These are phyloP conservation scores for Mycena amicta DNA, from an alignment of 768 basidiomycete genomes.

Conservation along the genomic window DNA sequence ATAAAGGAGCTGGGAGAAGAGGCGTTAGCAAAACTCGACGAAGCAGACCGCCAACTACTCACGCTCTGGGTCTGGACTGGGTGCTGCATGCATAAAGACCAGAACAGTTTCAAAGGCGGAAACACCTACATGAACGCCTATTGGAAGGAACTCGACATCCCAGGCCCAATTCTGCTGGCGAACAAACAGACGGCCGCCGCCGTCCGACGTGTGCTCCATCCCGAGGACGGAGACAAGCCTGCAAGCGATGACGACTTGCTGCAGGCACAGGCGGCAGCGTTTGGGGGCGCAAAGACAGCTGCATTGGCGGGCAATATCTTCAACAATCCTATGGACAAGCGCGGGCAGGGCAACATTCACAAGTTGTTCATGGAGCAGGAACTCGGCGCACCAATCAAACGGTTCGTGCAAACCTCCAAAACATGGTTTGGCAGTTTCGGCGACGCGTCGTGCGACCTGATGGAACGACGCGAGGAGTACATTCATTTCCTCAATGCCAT, in stretches of 20 bases:
- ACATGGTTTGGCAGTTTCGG: not conserved
- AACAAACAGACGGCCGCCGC: constrained; percentile 10
- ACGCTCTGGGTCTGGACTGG: constrained; percentile 27
- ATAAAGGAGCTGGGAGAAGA: constrained; percentile 1
- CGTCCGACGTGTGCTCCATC: not conserved
- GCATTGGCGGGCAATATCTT: constrained; percentile 8
- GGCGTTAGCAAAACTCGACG: not conserved
- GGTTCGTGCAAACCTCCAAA: constrained; percentile 4
- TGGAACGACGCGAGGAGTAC: not conserved
- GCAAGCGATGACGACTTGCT: constrained; percentile 5
- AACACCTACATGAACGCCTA: constrained; percentile 17
- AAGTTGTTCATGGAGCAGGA: not conserved
- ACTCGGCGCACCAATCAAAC: not conserved
- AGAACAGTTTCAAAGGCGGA: constrained; percentile 29
- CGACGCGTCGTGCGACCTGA: not conserved
- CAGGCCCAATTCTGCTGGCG: constrained; percentile 6
- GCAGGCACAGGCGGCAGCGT: not conserved
- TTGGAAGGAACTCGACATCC: constrained; percentile 14
- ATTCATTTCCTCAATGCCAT: not conserved
- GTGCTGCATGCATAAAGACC: constrained; percentile 35
- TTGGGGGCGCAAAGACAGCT: constrained; percentile 10
- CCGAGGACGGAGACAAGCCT: not conserved
- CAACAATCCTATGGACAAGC: constrained; percentile 9
- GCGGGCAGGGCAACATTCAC: constrained; percentile 11
- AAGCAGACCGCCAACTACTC: not conserved